These are phyloP conservation scores for Wickerhamiella cacticola DNA, from an alignment of 805 yeast species.

Conservation along the genomic window DNA sequence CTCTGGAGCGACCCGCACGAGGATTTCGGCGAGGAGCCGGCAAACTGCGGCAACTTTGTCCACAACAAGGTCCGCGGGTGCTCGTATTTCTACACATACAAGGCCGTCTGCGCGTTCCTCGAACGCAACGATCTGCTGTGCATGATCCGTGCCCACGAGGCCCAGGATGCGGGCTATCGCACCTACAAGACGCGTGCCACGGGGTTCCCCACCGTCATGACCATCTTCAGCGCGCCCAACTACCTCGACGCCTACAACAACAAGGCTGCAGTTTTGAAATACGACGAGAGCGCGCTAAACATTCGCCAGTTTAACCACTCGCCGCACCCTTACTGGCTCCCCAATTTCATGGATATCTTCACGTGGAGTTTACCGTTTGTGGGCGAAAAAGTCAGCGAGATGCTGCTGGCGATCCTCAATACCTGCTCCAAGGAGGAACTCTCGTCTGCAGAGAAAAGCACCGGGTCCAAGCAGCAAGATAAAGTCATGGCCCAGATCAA, in stretches of 20 bases:
- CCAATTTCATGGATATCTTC: conserved; percentile 93
- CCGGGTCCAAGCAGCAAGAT: not conserved
- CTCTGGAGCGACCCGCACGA: conserved; percentile 97
- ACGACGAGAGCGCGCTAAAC: conserved; percentile 85
- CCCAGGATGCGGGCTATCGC: conserved; percentile 93
- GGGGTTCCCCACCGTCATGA: conserved; percentile 81
- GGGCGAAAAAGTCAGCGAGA: conserved; percentile 90
- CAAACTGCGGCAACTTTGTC: conserved; percentile 35
- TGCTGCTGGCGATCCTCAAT: conserved; percentile 77
- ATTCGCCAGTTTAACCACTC: conserved; percentile 85
- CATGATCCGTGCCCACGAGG: conserved; percentile 93
- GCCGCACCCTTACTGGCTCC: conserved; percentile 95
- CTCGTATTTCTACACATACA: conserved; percentile 77
- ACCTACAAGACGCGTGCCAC: conserved; percentile 79
- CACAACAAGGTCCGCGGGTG: conserved; percentile 80
- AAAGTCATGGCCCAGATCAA: conserved; percentile 10
- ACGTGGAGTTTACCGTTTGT: conserved; percentile 97
- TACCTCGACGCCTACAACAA: conserved; percentile 85
- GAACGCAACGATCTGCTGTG: conserved; percentile 66
- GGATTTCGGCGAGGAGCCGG: conserved; percentile 55
- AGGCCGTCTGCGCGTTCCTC: conserved; percentile 68
- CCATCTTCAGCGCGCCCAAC: conserved; percentile 92
- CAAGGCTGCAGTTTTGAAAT: conserved; percentile 88
- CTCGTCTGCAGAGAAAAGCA: conserved; percentile 24
- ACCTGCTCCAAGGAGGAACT: conserved; percentile 93